phyloP scores from a whole-genome alignment of 1,139 yeast genomes.

The Magnusiomyces magnusii region DNA sequence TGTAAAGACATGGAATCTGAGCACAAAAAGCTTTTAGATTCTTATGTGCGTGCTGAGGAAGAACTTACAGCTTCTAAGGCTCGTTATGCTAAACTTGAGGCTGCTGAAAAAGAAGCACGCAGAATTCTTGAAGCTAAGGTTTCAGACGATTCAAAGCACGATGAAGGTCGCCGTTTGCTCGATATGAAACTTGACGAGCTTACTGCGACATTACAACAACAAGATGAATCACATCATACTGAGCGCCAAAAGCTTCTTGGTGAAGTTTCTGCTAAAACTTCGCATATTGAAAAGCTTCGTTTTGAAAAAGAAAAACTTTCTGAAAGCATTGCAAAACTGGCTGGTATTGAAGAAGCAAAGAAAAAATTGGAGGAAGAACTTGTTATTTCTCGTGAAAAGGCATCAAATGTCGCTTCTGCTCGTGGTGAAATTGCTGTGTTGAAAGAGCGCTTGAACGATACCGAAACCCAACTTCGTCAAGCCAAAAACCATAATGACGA shows the following conservation, averaged over 20 bases:
- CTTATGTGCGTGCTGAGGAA: constrained; percentile 19
- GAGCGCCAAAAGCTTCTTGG: constrained; percentile 22
- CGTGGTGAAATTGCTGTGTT: constrained; percentile 30
- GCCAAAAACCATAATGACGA: constrained; percentile 11
- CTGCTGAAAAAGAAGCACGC: constrained; percentile 25
- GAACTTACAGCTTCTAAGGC: constrained; percentile 26
- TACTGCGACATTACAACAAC: constrained; percentile 22
- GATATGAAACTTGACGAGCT: constrained; percentile 23
- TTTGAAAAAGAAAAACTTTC: constrained; percentile 19
- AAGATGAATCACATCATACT: constrained; percentile 24
- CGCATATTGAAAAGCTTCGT: constrained; percentile 22
- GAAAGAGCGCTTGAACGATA: constrained; percentile 38
- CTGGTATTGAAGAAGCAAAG: constrained; percentile 20
- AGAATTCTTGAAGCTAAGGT: constrained; percentile 27
- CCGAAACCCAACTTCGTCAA: constrained; percentile 10
- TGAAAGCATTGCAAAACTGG: constrained; percentile 17
- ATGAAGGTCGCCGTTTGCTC: constrained; percentile 22
- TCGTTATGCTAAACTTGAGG: constrained; percentile 26
- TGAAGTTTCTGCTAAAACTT: constrained; percentile 25
- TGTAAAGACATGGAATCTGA: constrained; percentile 18
- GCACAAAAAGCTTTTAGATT: constrained; percentile 18
- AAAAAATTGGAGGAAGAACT: constrained; percentile 21
- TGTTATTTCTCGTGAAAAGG: constrained; percentile 21
- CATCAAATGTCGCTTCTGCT: constrained; percentile 19
- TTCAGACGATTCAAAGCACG: constrained; percentile 23